Base-by-base conservation (phyloP, 306 rosid genomes). In the Sicyos baderoa region DNA sequence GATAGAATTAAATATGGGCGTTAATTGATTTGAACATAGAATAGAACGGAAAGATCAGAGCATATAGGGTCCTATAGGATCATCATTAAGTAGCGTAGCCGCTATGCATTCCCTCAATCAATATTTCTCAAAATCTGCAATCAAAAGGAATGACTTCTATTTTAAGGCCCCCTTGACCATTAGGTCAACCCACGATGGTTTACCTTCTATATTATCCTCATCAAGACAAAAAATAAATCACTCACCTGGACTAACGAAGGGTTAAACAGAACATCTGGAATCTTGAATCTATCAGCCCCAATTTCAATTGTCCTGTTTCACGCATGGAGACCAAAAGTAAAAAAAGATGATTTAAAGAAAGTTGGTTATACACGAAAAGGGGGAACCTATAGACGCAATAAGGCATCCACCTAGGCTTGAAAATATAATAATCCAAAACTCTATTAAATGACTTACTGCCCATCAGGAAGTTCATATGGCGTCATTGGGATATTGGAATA, bases 401-500 rank as follows among this genome's bases (percentile, higher is more conserved):
- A 45, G 47, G 19, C 17, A 65, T 65, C 54, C 21, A 44, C n/a
- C 70, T 6, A 44, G 7, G 54, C 37, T 12, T 51, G 73, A 69
- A 63, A 44, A 65, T 42, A 44, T 18, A 63, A 63, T 63, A n/a
- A 45, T 45, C 54, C 70, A 21, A 65, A 65, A 65, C 54, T 22
- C 23, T 19, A 21, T 19, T 18, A 0, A 48, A 45, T 3, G 53
- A 85, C 99, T 93, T 82, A 93, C 99, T 93, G 99, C 90, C 99
- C 99, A 82, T 93, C 99, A 78, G 99, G 99, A 72, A 93, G 99
- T 82, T 93, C 99, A 68, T 90, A 93, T 9, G 99, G 72, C 54
- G 99, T 93, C 86, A 82, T 93, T 59, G 99, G 99, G 75, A 93
- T 93, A 83, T 93, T 93, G 27, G 97, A 93, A 84, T 93, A 93